These are phyloP conservation scores for Ogataea minuta DNA, from an alignment of 805 yeast genomes.

Conservation along the genomic window DNA sequence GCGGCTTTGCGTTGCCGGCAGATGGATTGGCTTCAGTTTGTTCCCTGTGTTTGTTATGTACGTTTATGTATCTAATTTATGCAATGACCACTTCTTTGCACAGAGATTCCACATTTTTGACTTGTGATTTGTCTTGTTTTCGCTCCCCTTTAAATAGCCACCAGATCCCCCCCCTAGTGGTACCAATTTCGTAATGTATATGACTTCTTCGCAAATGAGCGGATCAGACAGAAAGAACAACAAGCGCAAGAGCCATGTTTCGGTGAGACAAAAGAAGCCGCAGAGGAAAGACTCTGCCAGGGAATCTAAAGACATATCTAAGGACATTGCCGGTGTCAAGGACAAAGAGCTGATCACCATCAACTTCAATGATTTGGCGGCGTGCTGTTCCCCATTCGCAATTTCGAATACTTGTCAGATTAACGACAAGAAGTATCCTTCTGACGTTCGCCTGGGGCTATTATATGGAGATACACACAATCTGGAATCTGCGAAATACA, in stretches of 20 bases:
- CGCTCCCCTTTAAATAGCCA: conserved; percentile 7
- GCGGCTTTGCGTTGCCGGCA: neutral
- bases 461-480: conserved; percentile 16
- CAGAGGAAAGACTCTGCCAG: conserved; percentile 5
- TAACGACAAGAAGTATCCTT: conserved; percentile 12
- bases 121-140: conserved; percentile 12
- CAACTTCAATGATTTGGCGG: conserved; percentile 18
- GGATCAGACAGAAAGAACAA: conserved; percentile 4
- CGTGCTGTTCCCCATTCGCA: conserved; percentile 26
- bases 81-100: conserved; percentile 6
- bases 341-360: conserved; percentile 4
- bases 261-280: conserved; percentile 4
- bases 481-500: conserved; percentile 1
- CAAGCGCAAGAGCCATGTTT: conserved; percentile 1
- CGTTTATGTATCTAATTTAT: conserved; percentile 11
- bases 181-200: neutral
- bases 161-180: neutral
- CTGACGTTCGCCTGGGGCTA: conserved; percentile 8
- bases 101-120: conserved; percentile 5
- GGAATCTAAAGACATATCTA: neutral
- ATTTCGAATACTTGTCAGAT: conserved; percentile 17
- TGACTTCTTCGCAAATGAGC: conserved; percentile 3
- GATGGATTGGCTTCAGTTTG: no score
- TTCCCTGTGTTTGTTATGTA: conserved; percentile 4
- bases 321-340: neutral